These are phyloP conservation scores for Modicella reniformis DNA, from an alignment of 371 early-diverging fungal genomes.

Conservation along the genomic window DNA sequence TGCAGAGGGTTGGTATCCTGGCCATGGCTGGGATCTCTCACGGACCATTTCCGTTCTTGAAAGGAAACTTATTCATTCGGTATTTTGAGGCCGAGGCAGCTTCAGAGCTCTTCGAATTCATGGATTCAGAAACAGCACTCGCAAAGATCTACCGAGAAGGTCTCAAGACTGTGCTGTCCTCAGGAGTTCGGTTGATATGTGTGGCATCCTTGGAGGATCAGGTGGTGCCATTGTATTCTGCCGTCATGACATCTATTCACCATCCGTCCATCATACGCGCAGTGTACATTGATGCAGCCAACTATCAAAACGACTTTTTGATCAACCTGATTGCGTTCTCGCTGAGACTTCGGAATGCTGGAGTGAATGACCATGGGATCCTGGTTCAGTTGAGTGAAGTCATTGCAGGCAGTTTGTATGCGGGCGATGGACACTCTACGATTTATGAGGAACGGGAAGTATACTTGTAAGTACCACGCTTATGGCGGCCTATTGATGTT, in stretches of 20 bases:
- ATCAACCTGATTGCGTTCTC: slow-evolving; percentile 85
- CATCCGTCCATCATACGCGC: slow-evolving; percentile 91
- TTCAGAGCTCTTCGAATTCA: slow-evolving; percentile 90
- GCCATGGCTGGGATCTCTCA: slow-evolving; percentile 94
- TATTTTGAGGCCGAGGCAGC: slow-evolving; percentile 93
- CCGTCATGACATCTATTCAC: slow-evolving; percentile 80
- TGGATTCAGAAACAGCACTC: slow-evolving; percentile 75
- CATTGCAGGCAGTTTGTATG: slow-evolving; percentile 86
- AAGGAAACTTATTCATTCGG: slow-evolving; percentile 81
- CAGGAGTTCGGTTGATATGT: slow-evolving; percentile 75
- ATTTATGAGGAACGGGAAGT: slow-evolving; percentile 90
- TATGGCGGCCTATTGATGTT: not conserved
- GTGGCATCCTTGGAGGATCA: slow-evolving; percentile 90
- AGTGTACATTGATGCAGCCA: slow-evolving; percentile 83
- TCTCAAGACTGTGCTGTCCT: slow-evolving; percentile 69
- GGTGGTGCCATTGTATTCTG: slow-evolving; percentile 93
- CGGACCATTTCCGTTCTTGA: slow-evolving; percentile 87
- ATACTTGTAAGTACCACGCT: slow-evolving; percentile 62
- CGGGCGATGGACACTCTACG: slow-evolving; percentile 91
- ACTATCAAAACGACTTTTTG: slow-evolving; percentile 85
- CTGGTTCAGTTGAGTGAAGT: slow-evolving; percentile 85
- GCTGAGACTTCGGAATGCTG: slow-evolving; percentile 83
- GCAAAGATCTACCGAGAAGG: slow-evolving; percentile 74
- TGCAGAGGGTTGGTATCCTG: slow-evolving; percentile 79
- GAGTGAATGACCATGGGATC: slow-evolving; percentile 85